Base-by-base conservation (phyloP, 257 asterid genomes). In the Ajuga chamaepitys region DNA sequence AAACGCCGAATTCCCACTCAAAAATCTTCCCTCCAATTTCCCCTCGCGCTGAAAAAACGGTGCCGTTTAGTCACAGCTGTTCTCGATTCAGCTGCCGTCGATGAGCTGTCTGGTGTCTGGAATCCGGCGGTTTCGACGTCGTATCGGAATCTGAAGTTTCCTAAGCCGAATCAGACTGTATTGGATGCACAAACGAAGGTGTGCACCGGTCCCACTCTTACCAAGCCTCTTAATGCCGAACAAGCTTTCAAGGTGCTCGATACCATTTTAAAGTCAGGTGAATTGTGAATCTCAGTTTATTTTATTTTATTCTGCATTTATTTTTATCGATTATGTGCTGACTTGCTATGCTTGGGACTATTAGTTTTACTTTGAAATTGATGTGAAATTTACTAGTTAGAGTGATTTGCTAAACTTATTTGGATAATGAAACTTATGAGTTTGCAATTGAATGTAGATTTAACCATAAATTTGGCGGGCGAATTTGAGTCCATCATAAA, bases 151-250 rank as follows among this genome's bases (percentile, higher is more conserved):
- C 83, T 83, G 61, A 70, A 48, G 51, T 51, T 86, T 17, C 71
- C 75, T 1, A 75, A 26, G 72, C 95, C 97, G 22, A 89, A 89
- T 62, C 94, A 80, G 74, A 87, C 92, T 58, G 95, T 93, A 32
- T 71, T 89, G 70, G 97, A 93, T 22, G 97, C 97, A 16, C 99
- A 89, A 64, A 81, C 88, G 28, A 90, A 79, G 87, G 96, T 93
- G 54, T 93, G 99, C 70, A 93, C 97, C 1, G 96, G 97, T 12
- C 99, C 99, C 30, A 93, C 95, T 25, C 97, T 86, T 57, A 89
- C 99, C 67, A 86, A 73, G 83, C 96, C 97, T 55, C 99, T 93
- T 35, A 79, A 65, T 72, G 95, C 83, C 25, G 95, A 87, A 67
- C 92, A 93, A 69, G 97, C 99, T 72, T 88, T 84, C 74, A 89